Evolutionary conservation across 2,329 filamentous ascomycete species (phyloP), one percentile per base, ranked within the genome.

Genomic region (Purpureocillium lavendulum): DNA sequence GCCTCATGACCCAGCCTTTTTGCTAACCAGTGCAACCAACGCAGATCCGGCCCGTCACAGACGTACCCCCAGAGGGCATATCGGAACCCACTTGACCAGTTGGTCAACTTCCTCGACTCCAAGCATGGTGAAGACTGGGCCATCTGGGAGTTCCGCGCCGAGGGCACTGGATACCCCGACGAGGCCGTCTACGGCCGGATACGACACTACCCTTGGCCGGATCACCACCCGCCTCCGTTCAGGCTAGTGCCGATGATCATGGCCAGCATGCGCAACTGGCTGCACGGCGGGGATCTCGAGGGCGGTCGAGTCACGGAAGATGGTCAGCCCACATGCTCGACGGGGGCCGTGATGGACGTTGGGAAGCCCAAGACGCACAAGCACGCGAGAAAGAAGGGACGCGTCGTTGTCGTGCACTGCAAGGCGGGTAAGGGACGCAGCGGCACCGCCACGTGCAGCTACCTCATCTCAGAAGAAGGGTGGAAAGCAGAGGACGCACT

Each of bases 91-190:
- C 80, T 95, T 36, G 83, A 94, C 55, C 77, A 82, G 30, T 77
- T 98, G 16, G 87, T 97, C 43, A 75, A 77, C 47, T 98, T 90
- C 59, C 81, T 98, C 46, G 87, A 97, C 62, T 68, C 73, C 33
- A 87, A 88, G 54, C 92, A 98, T 62, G 82, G 75, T 21, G 66
- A 79, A 18, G 69, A 92, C 46, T 98, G 92, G 92, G 80, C 84
- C 3, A 95, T 98, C 53, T 98, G 90, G 87, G 92, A 98, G 64
- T 98, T 98, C 53, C 82, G 92, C 34, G 92, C 88, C 29, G 92
- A 98, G 60, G 92, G 92, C 5, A 96, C 92, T 0, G 92, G 92
- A 2, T 98, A 98, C 54, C 88, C 88, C 0, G 92, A 98, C 56
- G 76, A 80, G 14, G 85, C 89, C 42, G 90, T 98, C 1, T 87